Base-by-base conservation (phyloP, 2,329 filamentous ascomycete genomes). In the Zasmidium angulare region DNA sequence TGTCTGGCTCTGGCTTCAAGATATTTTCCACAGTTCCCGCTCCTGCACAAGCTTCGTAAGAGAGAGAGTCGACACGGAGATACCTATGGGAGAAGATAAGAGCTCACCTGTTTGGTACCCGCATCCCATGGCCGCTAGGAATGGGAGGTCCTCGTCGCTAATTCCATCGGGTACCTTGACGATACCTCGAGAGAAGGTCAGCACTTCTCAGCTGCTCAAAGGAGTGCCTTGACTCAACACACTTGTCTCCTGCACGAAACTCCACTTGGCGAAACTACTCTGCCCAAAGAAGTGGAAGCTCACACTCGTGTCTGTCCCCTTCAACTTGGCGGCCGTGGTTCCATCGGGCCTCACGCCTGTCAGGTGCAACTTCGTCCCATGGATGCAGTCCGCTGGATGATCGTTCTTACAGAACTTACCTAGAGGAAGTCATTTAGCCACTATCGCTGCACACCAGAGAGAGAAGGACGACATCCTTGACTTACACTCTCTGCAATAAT, bases 201-300 rank as follows among this genome's bases (percentile, higher is more conserved):
- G n/a, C n/a, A n/a, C n/a, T n/a, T n/a, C n/a, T n/a, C n/a, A n/a
- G n/a, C n/a, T n/a, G n/a, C n/a, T n/a, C n/a, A n/a, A n/a, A n/a
- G n/a, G 12, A 56, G 58, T 17, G 58, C 22, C 46, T 59, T 65
- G n/a, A 43, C 6, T 63, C 63, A 31, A 63, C 52, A 36, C 43
- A 43, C n/a, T n/a, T n/a, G n/a, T 63, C 57, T 65, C 61, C 20
- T 62, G 55, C 23, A 65, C 63, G 40, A 60, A 63, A 48, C 54
- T 63, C 11, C 23, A 46, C 50, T 61, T 55, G 1, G 52, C 26
- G 50, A 65, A 63, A 47, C 53, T 58, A 14, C 48, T 56, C 50
- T 65, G 63, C 6, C 63, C 63, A 46, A 65, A 65, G 50, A 65
- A 65, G 53, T 63, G 61, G 20, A 48, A 56, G n/a, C 61, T 46